Evolutionary conservation across 169 alveolate genomes (phyloP).

Genomic region (Cryptosporidium ubiquitum): DNA sequence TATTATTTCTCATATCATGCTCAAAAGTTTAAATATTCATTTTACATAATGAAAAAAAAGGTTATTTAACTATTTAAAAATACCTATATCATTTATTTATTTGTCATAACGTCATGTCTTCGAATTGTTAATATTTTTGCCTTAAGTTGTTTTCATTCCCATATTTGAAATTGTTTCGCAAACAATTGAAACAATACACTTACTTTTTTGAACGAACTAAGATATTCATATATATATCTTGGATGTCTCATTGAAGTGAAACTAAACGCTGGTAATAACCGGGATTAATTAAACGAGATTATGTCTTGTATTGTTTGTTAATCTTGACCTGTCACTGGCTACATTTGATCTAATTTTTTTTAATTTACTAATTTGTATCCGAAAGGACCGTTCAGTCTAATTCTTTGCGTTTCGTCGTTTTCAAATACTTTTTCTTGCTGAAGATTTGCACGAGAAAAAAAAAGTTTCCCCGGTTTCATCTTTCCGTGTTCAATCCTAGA

Average conservation of each 20-base stretch:
- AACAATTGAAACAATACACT: not conserved
- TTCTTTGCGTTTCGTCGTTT: not conserved
- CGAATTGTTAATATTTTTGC: not conserved
- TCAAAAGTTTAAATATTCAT: too few species aligned
- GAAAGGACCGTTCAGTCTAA: conserved; percentile 11
- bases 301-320: conserved; percentile 28
- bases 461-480: too few species aligned
- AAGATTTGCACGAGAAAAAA: too few species aligned
- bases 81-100: too few species aligned
- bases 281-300: conserved; percentile 26
- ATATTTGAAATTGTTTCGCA: not conserved
- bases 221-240: not conserved
- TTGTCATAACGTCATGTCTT: not conserved
- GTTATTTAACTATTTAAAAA: too few species aligned
- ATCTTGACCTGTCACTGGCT: conserved; percentile 74
- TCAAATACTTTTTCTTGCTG: not conserved
- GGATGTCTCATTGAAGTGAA: conserved; percentile 8
- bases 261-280: conserved; percentile 60
- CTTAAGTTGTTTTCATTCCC: too few species aligned
- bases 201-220: not conserved
- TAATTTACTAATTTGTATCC: not conserved
- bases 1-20: too few species aligned
- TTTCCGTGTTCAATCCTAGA: not conserved
- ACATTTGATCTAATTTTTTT: not conserved
- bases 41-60: too few species aligned